Conservation (phyloP, 176 grass and related monocot genomes). For the Hyparrhenia diplandra region DNA sequence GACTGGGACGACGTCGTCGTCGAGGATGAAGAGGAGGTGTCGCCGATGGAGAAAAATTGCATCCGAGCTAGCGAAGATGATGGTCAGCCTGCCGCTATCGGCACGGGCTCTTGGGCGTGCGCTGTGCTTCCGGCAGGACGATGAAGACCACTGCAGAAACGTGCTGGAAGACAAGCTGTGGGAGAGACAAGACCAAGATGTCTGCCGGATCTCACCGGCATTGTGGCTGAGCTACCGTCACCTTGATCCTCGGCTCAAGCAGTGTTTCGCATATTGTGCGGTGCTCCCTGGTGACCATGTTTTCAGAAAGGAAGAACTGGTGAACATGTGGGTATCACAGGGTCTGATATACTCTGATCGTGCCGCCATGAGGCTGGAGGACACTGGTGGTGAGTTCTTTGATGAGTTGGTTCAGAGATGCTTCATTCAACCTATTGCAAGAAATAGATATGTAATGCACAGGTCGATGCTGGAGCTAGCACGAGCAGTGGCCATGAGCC, state of each 20-base stretch:
- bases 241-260: slow-evolving; percentile 41
- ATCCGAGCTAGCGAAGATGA: slow-evolving; percentile 4
- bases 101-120: not conserved
- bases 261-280: slow-evolving; percentile 32
- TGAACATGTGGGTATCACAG: slow-evolving; percentile 39
- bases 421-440: slow-evolving; percentile 30
- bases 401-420: slow-evolving; percentile 26
- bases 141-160: slow-evolving; percentile 31
- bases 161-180: slow-evolving; percentile 27
- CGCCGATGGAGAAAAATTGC: slow-evolving; percentile 22
- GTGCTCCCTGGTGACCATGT: slow-evolving; percentile 24
- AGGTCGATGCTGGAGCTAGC: slow-evolving; percentile 2
- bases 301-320: slow-evolving; percentile 35
- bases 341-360: slow-evolving; percentile 21
- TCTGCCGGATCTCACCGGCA: not conserved
- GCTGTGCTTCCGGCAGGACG: slow-evolving; percentile 2
- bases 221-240: slow-evolving; percentile 44
- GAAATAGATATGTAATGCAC: not conserved
- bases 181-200: not conserved
- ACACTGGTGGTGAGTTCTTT: slow-evolving; percentile 15
- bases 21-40: not conserved
- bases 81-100: not conserved
- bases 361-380: not conserved
- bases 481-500: not conserved
- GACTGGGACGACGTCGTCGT: slow-evolving; percentile 17